A percentile compares a stretch with the other conserved stretches of the same genome.
These are phyloP conservation scores for Curvularia spicifera DNA, from an alignment of 2,329 filamentous ascomycete species.

Conservation along the genomic window DNA sequence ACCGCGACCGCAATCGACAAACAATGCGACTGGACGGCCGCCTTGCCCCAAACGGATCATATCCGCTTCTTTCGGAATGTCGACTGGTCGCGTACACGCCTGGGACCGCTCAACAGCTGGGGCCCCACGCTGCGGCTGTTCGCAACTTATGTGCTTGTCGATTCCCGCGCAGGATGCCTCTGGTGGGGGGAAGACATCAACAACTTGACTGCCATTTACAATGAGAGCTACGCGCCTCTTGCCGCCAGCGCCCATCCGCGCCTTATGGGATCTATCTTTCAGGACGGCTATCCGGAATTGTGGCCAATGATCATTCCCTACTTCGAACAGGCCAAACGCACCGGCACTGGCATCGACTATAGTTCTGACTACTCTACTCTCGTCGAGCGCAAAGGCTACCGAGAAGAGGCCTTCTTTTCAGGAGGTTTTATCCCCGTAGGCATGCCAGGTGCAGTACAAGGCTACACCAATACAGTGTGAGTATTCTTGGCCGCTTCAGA, in stretches of 20 bases:
- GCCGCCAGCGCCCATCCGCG: constrained; percentile 36
- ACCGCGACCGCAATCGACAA: constrained; percentile 4
- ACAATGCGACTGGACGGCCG: constrained; percentile 38
- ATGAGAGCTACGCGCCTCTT: constrained; percentile 39
- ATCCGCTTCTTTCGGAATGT: constrained; percentile 42
- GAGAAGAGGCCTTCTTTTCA: constrained; percentile 43
- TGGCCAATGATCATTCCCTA: constrained; percentile 29
- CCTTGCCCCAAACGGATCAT: constrained; percentile 40
- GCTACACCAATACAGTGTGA: constrained; percentile 24
- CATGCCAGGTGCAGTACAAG: constrained; percentile 29
- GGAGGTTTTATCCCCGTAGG: constrained; percentile 44
- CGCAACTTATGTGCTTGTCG: constrained; percentile 39
- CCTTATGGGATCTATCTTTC: constrained; percentile 43
- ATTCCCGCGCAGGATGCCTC: constrained; percentile 42
- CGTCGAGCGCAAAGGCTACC: constrained; percentile 39
- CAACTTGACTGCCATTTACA: constrained; percentile 44
- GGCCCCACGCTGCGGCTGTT: constrained; percentile 38
- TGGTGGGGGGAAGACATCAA: constrained; percentile 39
- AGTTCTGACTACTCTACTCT: constrained; percentile 30
- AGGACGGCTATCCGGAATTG: constrained; percentile 40
- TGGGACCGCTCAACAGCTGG: constrained; percentile 39
- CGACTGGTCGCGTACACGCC: constrained; percentile 35
- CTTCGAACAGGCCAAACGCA: constrained; percentile 34
- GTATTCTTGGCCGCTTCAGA: constrained; percentile 1
- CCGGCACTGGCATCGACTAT: constrained; percentile 35